Percentiles rank a stretch among this genome's conserved stretches.
Evolutionary conservation across 306 rosid species (phyloP).

Genomic region (Quercus gilva): DNA sequence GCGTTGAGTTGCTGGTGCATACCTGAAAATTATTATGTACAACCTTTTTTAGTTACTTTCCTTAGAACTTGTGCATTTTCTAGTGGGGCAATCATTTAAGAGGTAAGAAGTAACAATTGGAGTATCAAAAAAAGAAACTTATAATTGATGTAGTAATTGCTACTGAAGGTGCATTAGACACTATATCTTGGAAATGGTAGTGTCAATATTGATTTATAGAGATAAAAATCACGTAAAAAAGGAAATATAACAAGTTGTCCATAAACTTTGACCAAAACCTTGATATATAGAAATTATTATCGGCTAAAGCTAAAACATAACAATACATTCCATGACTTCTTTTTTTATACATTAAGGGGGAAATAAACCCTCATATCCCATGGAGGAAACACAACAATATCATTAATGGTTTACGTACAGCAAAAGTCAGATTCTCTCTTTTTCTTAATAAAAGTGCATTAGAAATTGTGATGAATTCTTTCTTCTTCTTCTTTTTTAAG

Average conservation of each 20-base stretch:
- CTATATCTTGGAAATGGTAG: neutral
- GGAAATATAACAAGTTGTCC: neutral
- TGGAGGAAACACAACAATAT: neutral
- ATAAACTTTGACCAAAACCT: neutral
- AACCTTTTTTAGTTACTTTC: neutral
- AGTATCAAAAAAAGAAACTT: neutral
- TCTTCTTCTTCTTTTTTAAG: neutral
- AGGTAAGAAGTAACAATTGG: too few relatives aligned
- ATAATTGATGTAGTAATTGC: neutral
- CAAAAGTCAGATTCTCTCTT: neutral
- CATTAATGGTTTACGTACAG: neutral
- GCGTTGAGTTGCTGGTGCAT: constrained; percentile 94
- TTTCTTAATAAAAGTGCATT: neutral
- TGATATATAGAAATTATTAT: neutral
- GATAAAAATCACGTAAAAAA: neutral
- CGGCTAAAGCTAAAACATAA: neutral
- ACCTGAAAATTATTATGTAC: constrained; percentile 46
- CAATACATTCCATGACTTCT: too few relatives aligned
- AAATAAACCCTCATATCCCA: neutral
- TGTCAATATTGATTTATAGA: neutral
- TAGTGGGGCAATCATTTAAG: too few relatives aligned
- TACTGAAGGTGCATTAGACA: neutral
- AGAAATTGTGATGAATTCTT: too few relatives aligned
- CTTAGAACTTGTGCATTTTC: too few relatives aligned
- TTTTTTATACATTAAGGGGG: too few relatives aligned